Evolutionary conservation across 164 flowering plant species (phyloP), one percentile per base, ranked within the genome.

Genomic region (Pachysandra terminalis): DNA sequence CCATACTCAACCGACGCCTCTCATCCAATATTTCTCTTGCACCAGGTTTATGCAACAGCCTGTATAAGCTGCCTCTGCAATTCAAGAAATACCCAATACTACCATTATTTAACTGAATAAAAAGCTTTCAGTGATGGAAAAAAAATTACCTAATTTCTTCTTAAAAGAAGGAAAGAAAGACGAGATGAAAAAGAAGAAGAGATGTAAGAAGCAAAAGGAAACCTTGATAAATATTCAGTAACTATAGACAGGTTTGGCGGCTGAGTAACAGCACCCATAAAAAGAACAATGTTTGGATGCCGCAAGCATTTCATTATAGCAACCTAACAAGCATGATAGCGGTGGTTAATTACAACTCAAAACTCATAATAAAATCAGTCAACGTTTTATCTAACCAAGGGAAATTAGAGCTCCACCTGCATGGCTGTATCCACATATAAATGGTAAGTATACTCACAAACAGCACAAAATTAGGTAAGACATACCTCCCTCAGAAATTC

Each of bases 201-300:
- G 64, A 37, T 52, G 28, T 22, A 37, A 63, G 67, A n/a, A 21
- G 52, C 3, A 69, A 22, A 26, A 56, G 45, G 23, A 68, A 65
- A 91, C 99, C 98, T 90, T 77, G 98, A 88, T 74, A 96, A 82
- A 82, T 90, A 96, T 75, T 96, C 99, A 9, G 98, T 92, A 45
- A 95, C 97, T 66, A 95, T 95, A 27, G 99, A 93, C 78, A 95
- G 75, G 76, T 92, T 87, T 61, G 99, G 99, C 25, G 98, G 98
- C 67, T 85, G 82, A 49, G 96, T 95, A 51, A 95, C 97, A 49
- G 98, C 99, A 63, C 99, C 99, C 99, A 95, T 95, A 62, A 95
- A 87, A 68, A 92, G 94, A 74, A 95, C 99, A 74, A 95, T 90
- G 70, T 95, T 95, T 68, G 99, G 99, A 88, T 95, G 99, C 40